Base-by-base conservation (phyloP, 139 green algal genomes). In the Nannochloris sp. region DNA sequence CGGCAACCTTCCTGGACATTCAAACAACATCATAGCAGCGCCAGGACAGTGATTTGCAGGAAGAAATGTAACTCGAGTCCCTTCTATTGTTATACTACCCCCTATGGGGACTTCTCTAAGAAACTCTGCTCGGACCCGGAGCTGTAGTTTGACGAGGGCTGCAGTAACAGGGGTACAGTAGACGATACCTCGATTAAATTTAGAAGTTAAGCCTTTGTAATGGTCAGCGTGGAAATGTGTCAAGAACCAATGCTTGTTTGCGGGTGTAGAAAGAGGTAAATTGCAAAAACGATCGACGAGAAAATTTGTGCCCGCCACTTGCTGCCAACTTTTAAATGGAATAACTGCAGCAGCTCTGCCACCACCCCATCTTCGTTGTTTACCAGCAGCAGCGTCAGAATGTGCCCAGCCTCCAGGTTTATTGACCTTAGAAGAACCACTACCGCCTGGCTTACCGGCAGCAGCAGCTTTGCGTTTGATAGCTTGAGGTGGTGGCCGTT, bases 31-130 rank as follows among this genome's bases (percentile, higher is more conserved):
- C 83, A 91, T 90, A 8, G 59, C 76, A 0, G 85, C 86, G 0
- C 91, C 91, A 0, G 91, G 91, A 83, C 91, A 97, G 80, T 97
- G 91, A 71, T 97, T 96, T 51, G 91, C 91, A 35, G 96, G 85
- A 42, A 96, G 53, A 33, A 96, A 84, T 1, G 91, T 97, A 27
- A 96, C 79, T 0, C 45, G 55, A 35, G 80, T 65, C 5, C 83
- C 87, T 14, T 85, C 76, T n/a, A 91, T 67, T 53, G 69, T 9
- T 13, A 70, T 46, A 13, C 80, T 71, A 8, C 53, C 64, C 55
- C 79, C 42, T 45, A 85, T 30, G 27, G 73, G 64, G 7, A 83
- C 9, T 2, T 6, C 31, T 53, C 19, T 5, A 10, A 58, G 19
- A 10, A 38, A 33, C 31, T n/a, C 7, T 7, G 15, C 7, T 4